Base-by-base conservation (phyloP, 73 alveolate species). In the Paramecium biaurelia region DNA sequence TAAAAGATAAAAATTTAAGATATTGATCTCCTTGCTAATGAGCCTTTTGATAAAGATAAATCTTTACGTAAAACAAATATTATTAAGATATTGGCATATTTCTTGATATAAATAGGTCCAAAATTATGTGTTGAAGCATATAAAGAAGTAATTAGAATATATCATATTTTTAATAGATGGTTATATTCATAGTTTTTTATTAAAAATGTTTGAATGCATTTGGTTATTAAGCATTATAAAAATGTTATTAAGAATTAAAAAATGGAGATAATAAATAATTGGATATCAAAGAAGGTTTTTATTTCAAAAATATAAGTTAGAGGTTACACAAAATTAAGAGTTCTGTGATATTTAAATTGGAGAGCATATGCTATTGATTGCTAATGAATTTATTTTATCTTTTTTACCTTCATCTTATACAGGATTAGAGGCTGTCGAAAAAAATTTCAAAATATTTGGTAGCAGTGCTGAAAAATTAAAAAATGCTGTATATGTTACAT, bases 401-500 rank as follows among this genome's bases (percentile, higher is more conserved):
- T 58, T 70, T 37, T 53, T 89, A 43, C 94, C 94, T 5, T 37
- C 45, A 14, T 89, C 38, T 72, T 89, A 43, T 82, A 7, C 32
- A 43, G 76, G 84, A 15, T 70, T 70, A 45, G 85, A 76, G 11
- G 15, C 20, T n/a, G 18, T 32, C 0, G 84, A 89, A 18, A 82
- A 89, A 12, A 32, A 28, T 23, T 72, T 72, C 10, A 42, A 70
- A 49, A 70, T 89, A 70, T 70, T 89, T 45, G 94, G 94, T 70
- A 76, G 92, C 18, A 23, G 57, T 67, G 85, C 43, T 43, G 94
- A 89, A 89, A 70, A 70, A 42, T 82, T 89, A 70, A 89, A 70
- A 53, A 89, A 89, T 89, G 94, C 94, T 70, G 94, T 89, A 10
- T 89, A 89, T 89, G 74, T 89, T 23, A 89, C 76, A 4, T 53